phyloP scores from a whole-genome alignment of 345 rosid species.

The Stellera chamaejasme region DNA sequence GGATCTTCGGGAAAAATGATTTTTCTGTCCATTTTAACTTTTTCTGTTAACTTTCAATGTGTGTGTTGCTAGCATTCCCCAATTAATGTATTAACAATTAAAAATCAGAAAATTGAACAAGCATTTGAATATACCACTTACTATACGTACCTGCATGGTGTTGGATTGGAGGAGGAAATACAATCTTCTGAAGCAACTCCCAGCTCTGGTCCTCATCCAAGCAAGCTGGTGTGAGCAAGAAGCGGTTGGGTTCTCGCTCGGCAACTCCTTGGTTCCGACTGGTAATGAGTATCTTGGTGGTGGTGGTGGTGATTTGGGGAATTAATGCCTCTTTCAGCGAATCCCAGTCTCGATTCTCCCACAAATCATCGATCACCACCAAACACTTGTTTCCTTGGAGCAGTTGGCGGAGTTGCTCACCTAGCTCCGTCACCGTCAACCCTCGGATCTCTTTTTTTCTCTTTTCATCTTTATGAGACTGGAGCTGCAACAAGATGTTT shows the following conservation, averaged over 20 bases:
- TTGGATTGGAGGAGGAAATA: background rate
- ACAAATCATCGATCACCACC: conserved; percentile 14
- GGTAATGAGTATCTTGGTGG: background rate
- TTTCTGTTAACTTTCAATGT: too few relatives aligned
- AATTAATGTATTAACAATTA: too few relatives aligned
- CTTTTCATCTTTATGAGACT: background rate
- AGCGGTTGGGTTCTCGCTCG: background rate
- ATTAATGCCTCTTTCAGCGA: conserved; percentile 2
- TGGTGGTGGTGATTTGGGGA: conserved; percentile 1
- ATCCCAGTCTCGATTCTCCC: conserved; percentile 10
- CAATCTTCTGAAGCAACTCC: background rate
- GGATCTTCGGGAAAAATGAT: too few relatives aligned
- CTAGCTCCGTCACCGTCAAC: background rate
- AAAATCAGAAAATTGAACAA: too few relatives aligned
- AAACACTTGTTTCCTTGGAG: background rate
- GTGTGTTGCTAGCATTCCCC: too few relatives aligned
- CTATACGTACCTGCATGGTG: background rate
- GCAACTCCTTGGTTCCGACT: background rate
- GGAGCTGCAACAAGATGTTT: background rate
- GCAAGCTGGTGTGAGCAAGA: background rate
- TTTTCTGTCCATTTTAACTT: too few relatives aligned
- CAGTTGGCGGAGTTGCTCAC: background rate
- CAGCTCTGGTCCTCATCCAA: conserved; percentile 4
- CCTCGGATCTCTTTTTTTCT: background rate
- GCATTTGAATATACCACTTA: too few relatives aligned